A percentile compares a stretch with the other conserved stretches of the same genome.
These are phyloP conservation scores for Schizothecium vesticola DNA, from an alignment of 495 filamentous ascomycete genomes.

Conservation along the genomic window DNA sequence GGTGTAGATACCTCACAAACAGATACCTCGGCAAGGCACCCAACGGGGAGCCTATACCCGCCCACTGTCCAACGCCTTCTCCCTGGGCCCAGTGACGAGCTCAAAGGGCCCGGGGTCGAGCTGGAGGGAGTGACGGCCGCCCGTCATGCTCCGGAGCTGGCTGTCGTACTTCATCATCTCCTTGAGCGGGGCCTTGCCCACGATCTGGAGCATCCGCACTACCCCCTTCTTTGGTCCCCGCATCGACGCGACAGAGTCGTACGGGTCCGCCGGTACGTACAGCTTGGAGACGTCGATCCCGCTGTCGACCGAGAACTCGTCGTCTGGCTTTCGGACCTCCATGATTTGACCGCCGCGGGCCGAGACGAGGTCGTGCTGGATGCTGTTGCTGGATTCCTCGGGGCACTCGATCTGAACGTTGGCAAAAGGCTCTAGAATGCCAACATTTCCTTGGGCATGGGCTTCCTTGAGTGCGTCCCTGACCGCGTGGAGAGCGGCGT, in stretches of 20 bases:
- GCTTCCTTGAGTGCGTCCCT: conserved; percentile 57
- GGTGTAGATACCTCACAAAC: neutral
- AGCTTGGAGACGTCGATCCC: conserved; percentile 63
- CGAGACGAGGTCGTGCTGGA: conserved; percentile 86
- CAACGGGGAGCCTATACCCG: neutral
- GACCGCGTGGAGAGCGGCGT: conserved; percentile 69
- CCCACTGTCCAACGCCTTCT: conserved; percentile 31
- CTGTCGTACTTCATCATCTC: conserved; percentile 97
- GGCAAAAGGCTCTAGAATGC: conserved; percentile 90
- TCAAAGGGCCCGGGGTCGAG: conserved; percentile 92
- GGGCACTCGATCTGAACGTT: conserved; percentile 76
- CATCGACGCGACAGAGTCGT: conserved; percentile 51
- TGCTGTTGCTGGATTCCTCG: conserved; percentile 70
- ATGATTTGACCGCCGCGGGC: conserved; percentile 79
- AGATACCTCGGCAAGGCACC: neutral
- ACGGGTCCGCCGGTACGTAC: conserved; percentile 83
- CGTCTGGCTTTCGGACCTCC: conserved; percentile 63
- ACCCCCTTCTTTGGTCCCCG: conserved; percentile 34
- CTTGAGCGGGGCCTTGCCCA: conserved; percentile 81
- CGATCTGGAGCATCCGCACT: conserved; percentile 52
- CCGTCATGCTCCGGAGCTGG: conserved; percentile 81
- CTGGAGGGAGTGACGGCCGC: conserved; percentile 83
- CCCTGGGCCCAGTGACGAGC: conserved; percentile 59
- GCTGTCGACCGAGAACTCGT: conserved; percentile 12
- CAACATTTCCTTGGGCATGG: conserved; percentile 42